These are phyloP conservation scores for Acanthochlamys bracteata DNA, from an alignment of 106 monocot species.

Conservation along the genomic window DNA sequence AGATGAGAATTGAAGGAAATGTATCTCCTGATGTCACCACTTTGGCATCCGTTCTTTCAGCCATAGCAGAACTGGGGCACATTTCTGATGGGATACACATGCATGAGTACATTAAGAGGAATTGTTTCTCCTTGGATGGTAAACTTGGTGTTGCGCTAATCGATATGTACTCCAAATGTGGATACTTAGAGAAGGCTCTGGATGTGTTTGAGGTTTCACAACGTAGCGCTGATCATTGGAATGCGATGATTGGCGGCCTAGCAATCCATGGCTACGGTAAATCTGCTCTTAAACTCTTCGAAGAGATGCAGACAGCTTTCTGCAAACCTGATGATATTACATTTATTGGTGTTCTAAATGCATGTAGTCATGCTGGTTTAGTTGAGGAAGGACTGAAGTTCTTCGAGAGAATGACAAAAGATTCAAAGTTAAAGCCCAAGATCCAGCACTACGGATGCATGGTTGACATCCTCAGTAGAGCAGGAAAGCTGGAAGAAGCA, in stretches of 20 bases:
- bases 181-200: slow-evolving; percentile 32
- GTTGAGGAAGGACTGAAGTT: slow-evolving; percentile 35
- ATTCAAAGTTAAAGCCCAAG: slow-evolving; percentile 27
- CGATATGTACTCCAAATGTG: slow-evolving; percentile 64
- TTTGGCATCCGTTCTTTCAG: slow-evolving; percentile 30
- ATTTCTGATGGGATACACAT: slow-evolving; percentile 24
- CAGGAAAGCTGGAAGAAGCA: slow-evolving; percentile 49
- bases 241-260: slow-evolving; percentile 47
- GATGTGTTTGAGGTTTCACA: slow-evolving; percentile 29
- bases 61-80: slow-evolving; percentile 30
- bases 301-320: slow-evolving; percentile 18
- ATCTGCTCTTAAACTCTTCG: slow-evolving; percentile 31
- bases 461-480: slow-evolving; percentile 51
- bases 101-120: slow-evolving; percentile 28
- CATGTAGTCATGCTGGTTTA: slow-evolving; percentile 58
- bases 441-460: slow-evolving; percentile 65
- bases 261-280: slow-evolving; percentile 39
- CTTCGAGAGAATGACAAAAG: slow-evolving; percentile 32
- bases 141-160: slow-evolving; percentile 43
- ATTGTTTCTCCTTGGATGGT: slow-evolving; percentile 22
- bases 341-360: slow-evolving; percentile 45
- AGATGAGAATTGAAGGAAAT: slow-evolving; percentile 16
- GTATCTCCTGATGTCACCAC: slow-evolving; percentile 28
- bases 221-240: slow-evolving; percentile 43
- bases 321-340: slow-evolving; percentile 50